These are phyloP conservation scores for Colletotrichum simmondsii DNA, from an alignment of 2,329 filamentous ascomycete species.

Conservation along the genomic window DNA sequence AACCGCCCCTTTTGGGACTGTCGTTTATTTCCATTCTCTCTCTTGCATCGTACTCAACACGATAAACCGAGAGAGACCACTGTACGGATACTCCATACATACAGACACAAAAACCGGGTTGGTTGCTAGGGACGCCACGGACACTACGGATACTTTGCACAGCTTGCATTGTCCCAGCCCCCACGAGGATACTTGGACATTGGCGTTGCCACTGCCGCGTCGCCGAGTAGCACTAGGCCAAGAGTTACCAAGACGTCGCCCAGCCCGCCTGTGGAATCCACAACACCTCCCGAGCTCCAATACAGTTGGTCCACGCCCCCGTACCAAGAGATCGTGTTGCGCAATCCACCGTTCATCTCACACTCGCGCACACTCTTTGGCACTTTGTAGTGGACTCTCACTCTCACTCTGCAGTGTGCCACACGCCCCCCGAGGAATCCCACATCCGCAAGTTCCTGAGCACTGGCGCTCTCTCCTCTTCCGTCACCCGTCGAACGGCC, in stretches of 20 bases:
- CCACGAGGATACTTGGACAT: slow-evolving; percentile 17
- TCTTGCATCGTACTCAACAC: background rate
- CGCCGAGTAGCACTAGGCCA: slow-evolving; percentile 20
- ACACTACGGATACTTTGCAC: background rate
- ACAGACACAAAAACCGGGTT: background rate
- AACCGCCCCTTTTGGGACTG: background rate
- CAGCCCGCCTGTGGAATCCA: slow-evolving; percentile 32
- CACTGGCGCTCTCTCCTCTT: background rate
- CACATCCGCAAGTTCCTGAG: background rate
- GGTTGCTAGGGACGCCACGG: background rate
- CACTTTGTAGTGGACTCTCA: background rate
- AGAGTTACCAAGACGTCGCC: slow-evolving; percentile 26
- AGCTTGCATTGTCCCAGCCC: slow-evolving; percentile 7
- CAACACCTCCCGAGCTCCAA: slow-evolving; percentile 28
- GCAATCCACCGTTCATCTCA: slow-evolving; percentile 29
- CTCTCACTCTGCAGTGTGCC: background rate
- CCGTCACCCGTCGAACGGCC: slow-evolving; percentile 8
- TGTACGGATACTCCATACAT: too few relatives aligned
- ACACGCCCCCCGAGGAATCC: slow-evolving; percentile 11
- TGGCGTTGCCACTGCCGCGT: slow-evolving; percentile 13
- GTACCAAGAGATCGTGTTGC: slow-evolving; percentile 34
- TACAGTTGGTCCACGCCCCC: slow-evolving; percentile 33
- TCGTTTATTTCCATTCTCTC: background rate
- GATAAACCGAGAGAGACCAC: background rate
- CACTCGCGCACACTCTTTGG: background rate